Evolutionary conservation across 2,329 filamentous ascomycete genomes (phyloP).

Genomic region (Colletotrichum navitas): DNA sequence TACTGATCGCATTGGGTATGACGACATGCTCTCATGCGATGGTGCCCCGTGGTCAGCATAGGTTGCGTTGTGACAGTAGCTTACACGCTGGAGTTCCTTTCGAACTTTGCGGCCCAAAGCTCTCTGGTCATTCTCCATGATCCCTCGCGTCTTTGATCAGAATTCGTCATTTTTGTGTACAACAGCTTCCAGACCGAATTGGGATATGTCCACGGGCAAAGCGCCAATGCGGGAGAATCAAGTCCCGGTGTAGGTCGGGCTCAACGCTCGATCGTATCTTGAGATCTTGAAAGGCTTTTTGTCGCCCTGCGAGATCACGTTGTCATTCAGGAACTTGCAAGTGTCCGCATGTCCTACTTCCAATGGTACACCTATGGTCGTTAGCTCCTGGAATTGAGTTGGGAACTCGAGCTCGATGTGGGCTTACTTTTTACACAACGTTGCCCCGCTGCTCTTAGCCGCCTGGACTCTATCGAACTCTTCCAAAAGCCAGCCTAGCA

Average conservation of each 20-base stretch:
- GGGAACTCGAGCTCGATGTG: background rate
- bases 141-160: background rate
- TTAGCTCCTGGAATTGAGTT: constrained; percentile 5
- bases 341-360: constrained; percentile 34
- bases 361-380: constrained; percentile 30
- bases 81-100: background rate
- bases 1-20: constrained; percentile 15
- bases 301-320: background rate
- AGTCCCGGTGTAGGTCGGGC: background rate
- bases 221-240: background rate
- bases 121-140: background rate
- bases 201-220: background rate
- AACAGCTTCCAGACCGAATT: background rate
- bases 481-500: constrained; percentile 23
- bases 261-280: background rate
- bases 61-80: constrained; percentile 1
- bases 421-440: constrained; percentile 33
- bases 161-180: background rate
- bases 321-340: constrained; percentile 33
- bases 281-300: background rate
- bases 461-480: constrained; percentile 37
- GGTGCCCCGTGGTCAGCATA: constrained; percentile 10
- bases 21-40: constrained; percentile 21
- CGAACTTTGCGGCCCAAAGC: background rate
- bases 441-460: constrained; percentile 24